Evolutionary conservation across 116 monocot genomes (phyloP), one percentile per base, ranked within the genome.

Genomic region (Trichopus zeylanicus): DNA sequence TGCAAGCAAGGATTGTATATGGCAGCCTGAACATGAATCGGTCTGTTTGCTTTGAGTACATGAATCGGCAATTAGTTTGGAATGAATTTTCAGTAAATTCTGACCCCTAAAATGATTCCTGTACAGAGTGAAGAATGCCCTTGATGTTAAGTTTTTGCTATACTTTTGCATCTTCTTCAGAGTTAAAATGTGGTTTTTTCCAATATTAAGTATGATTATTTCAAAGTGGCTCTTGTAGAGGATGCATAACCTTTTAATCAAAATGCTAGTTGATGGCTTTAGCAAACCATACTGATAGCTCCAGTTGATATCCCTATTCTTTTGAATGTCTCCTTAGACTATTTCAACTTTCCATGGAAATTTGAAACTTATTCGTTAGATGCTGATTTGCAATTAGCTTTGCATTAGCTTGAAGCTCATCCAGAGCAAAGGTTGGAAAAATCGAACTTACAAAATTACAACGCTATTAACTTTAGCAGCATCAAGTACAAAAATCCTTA

Each of bases 61-160:
- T 98, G 97, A 98, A 98, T 61, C 76, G 97, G 18, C 97, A 98
- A 31, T 58, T 98, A 71, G 97, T 98, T 31, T 98, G 91, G 97
- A 98, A 98, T 66, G 97, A 91, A 61, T 98, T 98, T 73, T 98
- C 97, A 71, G 91, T 98, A 85, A 53, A 23, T 46, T 26, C 78
- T 55, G 72, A 21, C 28, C 26, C n/a, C 55, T 11, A 1, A 42
- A 16, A 2, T 3, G 13, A 3, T 42, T 13, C 1, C n/a, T 42
- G 0, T 42, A 42, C n/a, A 16, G 13, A 13, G 13, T 0, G 8
- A 42, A 42, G 42, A 42, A 15, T 27, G 12, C 6, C 53, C 27
- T 23, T 37, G 2, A 7, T 15, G n/a, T n/a, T n/a, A n/a, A n/a
- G n/a, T 51, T 23, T 22, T 51, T 23, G 19, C 42, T 42, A 42